Conservation (phyloP, 768 basidiomycete species). For the Boletus insuetus region DNA sequence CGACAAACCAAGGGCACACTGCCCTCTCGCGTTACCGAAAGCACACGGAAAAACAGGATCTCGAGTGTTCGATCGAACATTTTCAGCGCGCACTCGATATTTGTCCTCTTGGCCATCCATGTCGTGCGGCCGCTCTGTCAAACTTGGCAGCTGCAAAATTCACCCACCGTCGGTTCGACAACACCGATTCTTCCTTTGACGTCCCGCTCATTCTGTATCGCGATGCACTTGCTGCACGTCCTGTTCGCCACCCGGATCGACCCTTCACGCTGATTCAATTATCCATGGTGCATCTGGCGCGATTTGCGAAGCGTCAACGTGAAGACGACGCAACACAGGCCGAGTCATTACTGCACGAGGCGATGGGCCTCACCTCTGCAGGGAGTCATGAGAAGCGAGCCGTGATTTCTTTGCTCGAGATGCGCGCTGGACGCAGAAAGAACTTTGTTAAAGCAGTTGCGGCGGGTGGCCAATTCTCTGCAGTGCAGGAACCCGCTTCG, state of each 20-base stretch:
- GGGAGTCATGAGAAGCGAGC: neutral
- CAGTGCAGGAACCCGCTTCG: neutral
- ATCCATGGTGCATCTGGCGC: neutral
- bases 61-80: neutral
- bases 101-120: neutral
- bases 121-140: constrained; percentile 1
- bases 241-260: constrained; percentile 1
- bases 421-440: neutral
- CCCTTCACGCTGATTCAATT: constrained; percentile 1
- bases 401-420: neutral
- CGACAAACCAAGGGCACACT: neutral
- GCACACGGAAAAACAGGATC: neutral
- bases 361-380: neutral
- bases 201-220: neutral
- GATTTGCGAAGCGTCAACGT: neutral
- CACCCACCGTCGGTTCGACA: neutral
- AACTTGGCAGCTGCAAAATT: neutral
- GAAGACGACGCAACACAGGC: neutral
- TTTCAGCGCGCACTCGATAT: neutral
- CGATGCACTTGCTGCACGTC: neutral
- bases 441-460: too few relatives aligned
- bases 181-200: neutral
- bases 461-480: neutral
- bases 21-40: neutral
- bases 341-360: neutral